phyloP scores from a whole-genome alignment of 495 filamentous ascomycete species.

The Podospora pseudoanserina region DNA sequence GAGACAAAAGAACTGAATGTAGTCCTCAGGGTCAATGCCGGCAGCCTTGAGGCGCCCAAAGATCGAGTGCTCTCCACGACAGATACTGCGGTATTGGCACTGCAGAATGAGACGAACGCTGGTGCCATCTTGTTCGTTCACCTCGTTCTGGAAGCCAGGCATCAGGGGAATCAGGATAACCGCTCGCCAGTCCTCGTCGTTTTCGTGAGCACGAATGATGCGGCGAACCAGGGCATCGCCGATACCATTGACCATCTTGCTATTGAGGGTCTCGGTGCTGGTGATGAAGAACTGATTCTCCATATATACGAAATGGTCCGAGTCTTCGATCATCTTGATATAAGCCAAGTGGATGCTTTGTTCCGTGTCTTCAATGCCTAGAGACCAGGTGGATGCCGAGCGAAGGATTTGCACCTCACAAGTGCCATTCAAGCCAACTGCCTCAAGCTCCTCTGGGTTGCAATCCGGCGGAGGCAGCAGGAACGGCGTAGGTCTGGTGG shows the following conservation, averaged over 20 bases:
- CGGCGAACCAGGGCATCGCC: constrained; percentile 93
- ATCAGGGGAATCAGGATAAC: constrained; percentile 92
- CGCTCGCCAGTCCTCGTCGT: constrained; percentile 89
- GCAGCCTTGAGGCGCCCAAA: constrained; percentile 77
- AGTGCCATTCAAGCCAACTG: constrained; percentile 82
- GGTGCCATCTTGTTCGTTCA: constrained; percentile 88
- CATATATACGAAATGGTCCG: constrained; percentile 97
- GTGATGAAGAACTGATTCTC: constrained; percentile 99
- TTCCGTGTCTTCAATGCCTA: constrained; percentile 82
- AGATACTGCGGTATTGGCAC: constrained; percentile 96
- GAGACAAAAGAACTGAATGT: constrained; percentile 91
- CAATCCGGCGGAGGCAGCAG: constrained; percentile 92
- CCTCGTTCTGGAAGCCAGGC: constrained; percentile 97
- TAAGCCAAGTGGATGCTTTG: constrained; percentile 96
- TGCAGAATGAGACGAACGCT: constrained; percentile 95
- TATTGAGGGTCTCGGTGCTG: constrained; percentile 82
- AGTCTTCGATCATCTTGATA: constrained; percentile 87
- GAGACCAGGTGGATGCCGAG: constrained; percentile 85
- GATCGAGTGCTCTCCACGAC: constrained; percentile 87
- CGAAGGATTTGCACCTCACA: constrained; percentile 96
- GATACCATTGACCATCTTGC: constrained; percentile 85
- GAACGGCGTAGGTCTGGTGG: constrained; percentile 90
- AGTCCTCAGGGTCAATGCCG: constrained; percentile 94
- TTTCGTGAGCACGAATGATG: constrained; percentile 77
- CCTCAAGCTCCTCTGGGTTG: constrained; percentile 76